A percentile compares a stretch with the other conserved stretches of the same genome.
Evolutionary conservation across 2,329 filamentous ascomycete genomes (phyloP).

Genomic region (Paraconiothyrium sp.): DNA sequence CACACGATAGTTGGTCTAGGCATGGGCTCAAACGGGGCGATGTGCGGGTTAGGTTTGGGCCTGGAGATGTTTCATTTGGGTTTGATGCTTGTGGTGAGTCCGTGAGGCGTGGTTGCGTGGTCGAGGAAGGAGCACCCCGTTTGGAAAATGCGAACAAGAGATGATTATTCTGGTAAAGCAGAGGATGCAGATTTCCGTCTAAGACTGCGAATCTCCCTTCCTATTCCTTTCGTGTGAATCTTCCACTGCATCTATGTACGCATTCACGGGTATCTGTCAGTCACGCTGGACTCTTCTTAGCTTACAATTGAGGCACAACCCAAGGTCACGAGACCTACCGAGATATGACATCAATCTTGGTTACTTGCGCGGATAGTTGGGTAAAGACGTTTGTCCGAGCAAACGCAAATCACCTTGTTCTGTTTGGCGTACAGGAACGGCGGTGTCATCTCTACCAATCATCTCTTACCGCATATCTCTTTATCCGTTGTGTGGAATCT

Average conservation of each 20-base stretch:
- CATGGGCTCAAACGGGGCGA: no score
- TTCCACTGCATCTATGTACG: no score
- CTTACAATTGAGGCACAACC: neutral
- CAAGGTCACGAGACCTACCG: neutral
- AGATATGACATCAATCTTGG: neutral
- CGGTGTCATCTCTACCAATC: neutral
- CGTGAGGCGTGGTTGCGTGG: neutral
- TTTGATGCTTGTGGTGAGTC: neutral
- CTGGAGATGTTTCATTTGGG: neutral
- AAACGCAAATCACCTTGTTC: neutral
- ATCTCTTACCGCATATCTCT: neutral
- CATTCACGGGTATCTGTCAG: no score
- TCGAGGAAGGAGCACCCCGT: neutral
- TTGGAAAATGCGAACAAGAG: neutral
- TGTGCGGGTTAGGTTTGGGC: neutral
- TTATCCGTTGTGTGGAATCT: neutral
- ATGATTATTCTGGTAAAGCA: neutral
- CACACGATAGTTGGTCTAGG: neutral
- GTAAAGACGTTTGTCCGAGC: neutral
- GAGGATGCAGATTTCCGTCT: neutral
- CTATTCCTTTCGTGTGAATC: neutral
- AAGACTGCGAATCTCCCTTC: neutral
- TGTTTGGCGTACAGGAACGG: neutral
- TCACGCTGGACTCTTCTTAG: no score
- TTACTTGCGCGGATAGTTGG: neutral